phyloP scores from a whole-genome alignment of 441 rosid species.

The Isatis lusitanica region DNA sequence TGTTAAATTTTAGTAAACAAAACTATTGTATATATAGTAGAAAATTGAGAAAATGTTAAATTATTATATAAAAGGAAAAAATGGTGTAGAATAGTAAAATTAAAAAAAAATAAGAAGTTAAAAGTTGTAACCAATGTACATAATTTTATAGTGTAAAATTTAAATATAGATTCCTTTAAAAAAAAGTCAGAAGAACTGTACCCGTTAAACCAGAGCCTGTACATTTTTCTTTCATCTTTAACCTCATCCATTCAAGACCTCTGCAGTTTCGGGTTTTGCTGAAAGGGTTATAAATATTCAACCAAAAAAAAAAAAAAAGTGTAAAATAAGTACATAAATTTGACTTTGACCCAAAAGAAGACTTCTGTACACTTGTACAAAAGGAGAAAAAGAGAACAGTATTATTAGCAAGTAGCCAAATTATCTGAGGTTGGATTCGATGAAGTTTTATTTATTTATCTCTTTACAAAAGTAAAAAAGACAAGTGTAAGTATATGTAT shows the following conservation, averaged over 20 bases:
- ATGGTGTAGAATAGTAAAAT: too few species aligned
- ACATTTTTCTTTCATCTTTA: conserved; percentile 11
- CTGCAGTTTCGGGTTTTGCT: conserved; percentile 20
- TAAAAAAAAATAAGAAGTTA: too few species aligned
- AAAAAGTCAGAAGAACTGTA: background rate
- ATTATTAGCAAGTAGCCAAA: conserved; percentile 34
- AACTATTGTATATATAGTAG: too few species aligned
- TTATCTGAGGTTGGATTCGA: conserved; percentile 27
- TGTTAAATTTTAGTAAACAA: too few species aligned
- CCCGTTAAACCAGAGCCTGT: background rate
- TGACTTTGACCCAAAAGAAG: conserved; percentile 35
- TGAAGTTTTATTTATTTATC: background rate
- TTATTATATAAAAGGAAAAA: too few species aligned
- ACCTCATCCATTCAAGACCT: conserved; percentile 7
- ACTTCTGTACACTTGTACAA: conserved; percentile 32
- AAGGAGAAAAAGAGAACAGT: conserved; percentile 16
- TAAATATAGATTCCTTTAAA: background rate
- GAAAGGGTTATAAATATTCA: conserved; percentile 9
- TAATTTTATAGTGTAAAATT: background rate
- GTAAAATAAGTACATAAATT: conserved; percentile 22
- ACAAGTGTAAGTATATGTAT: background rate
- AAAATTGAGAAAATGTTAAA: too few species aligned
- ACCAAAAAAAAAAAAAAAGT: conserved; percentile 8
- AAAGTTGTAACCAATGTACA: too few species aligned
- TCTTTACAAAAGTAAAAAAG: conserved; percentile 7